A percentile compares a stretch with the other conserved stretches of the same genome.
phyloP scores from a whole-genome alignment of 108 stramenopile genomes.

The Aurantiochytrium sp. region DNA sequence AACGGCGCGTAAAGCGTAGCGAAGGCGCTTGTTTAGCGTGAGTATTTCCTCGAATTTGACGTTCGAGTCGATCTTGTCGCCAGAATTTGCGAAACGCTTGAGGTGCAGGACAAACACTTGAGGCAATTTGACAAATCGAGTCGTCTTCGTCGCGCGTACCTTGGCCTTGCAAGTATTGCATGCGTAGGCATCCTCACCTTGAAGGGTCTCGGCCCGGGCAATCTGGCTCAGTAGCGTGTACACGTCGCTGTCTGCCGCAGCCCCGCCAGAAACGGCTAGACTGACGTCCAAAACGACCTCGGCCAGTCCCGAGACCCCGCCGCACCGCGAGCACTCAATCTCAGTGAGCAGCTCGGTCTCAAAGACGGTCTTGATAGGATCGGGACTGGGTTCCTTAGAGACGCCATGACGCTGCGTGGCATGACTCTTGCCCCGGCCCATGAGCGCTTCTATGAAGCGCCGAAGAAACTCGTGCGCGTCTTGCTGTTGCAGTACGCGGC shows the following conservation, averaged over 20 bases:
- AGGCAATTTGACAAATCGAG: neutral
- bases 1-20: neutral
- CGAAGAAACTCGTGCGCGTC: neutral
- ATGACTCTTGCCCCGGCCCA: neutral
- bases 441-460: neutral
- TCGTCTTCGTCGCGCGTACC: neutral
- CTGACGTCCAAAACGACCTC: neutral
- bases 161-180: neutral
- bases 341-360: neutral
- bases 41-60: neutral
- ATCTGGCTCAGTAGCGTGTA: neutral
- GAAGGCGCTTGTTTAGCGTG: neutral
- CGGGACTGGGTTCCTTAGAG: neutral
- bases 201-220: neutral
- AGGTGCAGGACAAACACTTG: neutral
- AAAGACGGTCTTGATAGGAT: neutral
- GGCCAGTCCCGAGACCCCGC: neutral
- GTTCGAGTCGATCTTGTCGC: neutral
- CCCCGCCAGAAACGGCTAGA: neutral
- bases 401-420: neutral
- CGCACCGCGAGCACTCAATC: neutral
- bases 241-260: neutral
- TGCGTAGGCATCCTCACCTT: neutral
- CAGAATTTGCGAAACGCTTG: neutral
- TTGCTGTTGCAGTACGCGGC: neutral